A percentile compares a stretch with the other conserved stretches of the same genome.
Conservation (phyloP, 2,329 filamentous ascomycete species). For the Phyllachora maydis region DNA sequence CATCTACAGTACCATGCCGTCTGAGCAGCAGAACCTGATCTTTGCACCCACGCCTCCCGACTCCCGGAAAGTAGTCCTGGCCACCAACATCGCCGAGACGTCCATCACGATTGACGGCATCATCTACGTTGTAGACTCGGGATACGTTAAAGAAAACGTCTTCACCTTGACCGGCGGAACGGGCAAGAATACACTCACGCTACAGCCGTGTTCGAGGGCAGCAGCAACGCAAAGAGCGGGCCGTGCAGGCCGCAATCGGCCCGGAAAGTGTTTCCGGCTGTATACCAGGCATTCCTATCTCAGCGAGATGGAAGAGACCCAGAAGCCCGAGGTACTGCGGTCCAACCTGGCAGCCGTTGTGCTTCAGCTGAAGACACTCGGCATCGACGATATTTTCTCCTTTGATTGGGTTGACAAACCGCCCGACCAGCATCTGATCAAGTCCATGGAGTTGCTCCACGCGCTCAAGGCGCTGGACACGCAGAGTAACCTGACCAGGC, state of each 20-base stretch:
- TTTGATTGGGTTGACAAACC: conserved; percentile 97
- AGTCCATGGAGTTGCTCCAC: conserved; percentile 77
- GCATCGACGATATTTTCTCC: conserved; percentile 78
- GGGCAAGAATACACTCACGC: conserved; percentile 80
- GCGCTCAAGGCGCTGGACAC: conserved; percentile 78
- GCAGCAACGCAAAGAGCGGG: conserved; percentile 87
- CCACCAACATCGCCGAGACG: conserved; percentile 95
- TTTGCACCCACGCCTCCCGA: conserved; percentile 81
- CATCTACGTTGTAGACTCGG: conserved; percentile 86
- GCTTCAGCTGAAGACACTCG: conserved; percentile 69
- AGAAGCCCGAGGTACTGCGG: conserved; percentile 81
- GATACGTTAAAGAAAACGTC: conserved; percentile 87
- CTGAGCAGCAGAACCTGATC: conserved; percentile 78
- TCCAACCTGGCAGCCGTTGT: conserved; percentile 75
- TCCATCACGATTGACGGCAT: conserved; percentile 92
- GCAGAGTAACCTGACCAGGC: conserved; percentile 70
- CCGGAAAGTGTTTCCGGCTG: conserved; percentile 80
- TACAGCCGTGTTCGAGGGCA: conserved; percentile 78
- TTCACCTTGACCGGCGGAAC: conserved; percentile 60
- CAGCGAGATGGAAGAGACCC: conserved; percentile 85
- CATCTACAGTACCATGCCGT: conserved; percentile 85
- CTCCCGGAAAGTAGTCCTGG: conserved; percentile 76
- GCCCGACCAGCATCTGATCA: conserved; percentile 72
- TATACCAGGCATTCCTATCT: conserved; percentile 91
- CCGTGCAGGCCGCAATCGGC: conserved; percentile 76